Conservation (phyloP, 805 yeast species). For the Candida methanosorbosa region DNA sequence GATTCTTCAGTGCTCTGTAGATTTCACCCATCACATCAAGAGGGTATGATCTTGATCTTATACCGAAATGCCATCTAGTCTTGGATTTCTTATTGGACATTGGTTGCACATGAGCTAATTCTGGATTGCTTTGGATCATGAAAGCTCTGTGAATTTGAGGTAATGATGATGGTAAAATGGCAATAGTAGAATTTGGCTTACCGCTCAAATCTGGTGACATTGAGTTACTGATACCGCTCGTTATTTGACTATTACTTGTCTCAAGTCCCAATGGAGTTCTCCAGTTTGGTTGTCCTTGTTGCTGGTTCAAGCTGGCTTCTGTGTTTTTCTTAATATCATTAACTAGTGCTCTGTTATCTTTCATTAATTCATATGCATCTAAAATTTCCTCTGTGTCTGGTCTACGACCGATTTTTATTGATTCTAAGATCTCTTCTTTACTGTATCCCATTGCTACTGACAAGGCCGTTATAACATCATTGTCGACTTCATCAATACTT, state of each 20-base stretch:
- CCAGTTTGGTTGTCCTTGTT: conserved; percentile 16
- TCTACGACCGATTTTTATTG: conserved; percentile 32
- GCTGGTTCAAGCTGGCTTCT: conserved; percentile 1
- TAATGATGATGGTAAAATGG: conserved; percentile 86
- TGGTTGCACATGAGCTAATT: conserved; percentile 28
- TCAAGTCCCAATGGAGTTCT: conserved; percentile 22
- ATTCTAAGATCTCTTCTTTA: conserved; percentile 70
- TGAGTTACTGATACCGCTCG: too few relatives aligned
- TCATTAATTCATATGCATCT: conserved; percentile 78
- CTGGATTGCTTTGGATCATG: conserved; percentile 47
- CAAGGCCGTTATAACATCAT: conserved; percentile 65
- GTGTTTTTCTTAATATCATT: conserved; percentile 44
- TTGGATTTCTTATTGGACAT: conserved; percentile 73
- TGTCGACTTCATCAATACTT: conserved; percentile 45
- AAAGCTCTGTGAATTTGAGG: conserved; percentile 92
- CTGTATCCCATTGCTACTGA: conserved; percentile 85
- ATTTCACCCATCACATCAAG: conserved; percentile 98
- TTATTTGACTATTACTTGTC: not conserved
- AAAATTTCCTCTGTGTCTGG: conserved; percentile 64
- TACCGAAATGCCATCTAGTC: conserved; percentile 98
- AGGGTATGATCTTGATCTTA: conserved; percentile 91
- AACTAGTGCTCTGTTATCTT: conserved; percentile 66
- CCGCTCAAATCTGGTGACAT: conserved; percentile 1
- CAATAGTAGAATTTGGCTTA: conserved; percentile 63
- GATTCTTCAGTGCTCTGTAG: conserved; percentile 82